phyloP scores from a whole-genome alignment of 2,329 filamentous ascomycete genomes.

The Verticillium longisporum region DNA sequence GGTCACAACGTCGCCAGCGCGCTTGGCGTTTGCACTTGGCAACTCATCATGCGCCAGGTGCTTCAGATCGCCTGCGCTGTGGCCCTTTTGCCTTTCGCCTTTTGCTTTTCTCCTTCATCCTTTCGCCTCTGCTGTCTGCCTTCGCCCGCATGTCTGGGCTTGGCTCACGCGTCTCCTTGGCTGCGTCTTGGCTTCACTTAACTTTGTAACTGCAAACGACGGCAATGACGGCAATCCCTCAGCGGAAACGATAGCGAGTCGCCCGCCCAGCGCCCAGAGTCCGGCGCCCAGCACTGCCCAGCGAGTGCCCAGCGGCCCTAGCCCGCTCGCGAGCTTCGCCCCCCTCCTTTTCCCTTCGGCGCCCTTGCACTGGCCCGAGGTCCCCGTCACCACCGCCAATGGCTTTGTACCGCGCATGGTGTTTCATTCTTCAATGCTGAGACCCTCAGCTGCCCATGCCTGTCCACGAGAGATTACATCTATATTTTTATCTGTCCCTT shows the following conservation, averaged over 20 bases:
- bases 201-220: not conserved
- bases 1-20: not conserved
- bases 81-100: not conserved
- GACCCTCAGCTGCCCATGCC: not conserved
- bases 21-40: slow-evolving; percentile 1
- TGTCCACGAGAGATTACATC: not conserved
- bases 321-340: not conserved
- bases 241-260: not conserved
- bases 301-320: not conserved
- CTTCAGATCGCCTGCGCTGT: not conserved
- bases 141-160: not conserved
- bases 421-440: not conserved
- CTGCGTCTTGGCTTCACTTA: not conserved
- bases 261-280: not conserved
- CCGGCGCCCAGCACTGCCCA: not conserved
- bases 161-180: not conserved
- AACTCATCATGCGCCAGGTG: not conserved
- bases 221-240: not conserved
- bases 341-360: not conserved
- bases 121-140: not conserved
- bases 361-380: not conserved
- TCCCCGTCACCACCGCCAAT: not conserved
- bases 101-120: not conserved
- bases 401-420: not conserved
- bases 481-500: not conserved